Evolutionary conservation across 257 asterid genomes (phyloP).

Genomic region (Petrea volubilis): DNA sequence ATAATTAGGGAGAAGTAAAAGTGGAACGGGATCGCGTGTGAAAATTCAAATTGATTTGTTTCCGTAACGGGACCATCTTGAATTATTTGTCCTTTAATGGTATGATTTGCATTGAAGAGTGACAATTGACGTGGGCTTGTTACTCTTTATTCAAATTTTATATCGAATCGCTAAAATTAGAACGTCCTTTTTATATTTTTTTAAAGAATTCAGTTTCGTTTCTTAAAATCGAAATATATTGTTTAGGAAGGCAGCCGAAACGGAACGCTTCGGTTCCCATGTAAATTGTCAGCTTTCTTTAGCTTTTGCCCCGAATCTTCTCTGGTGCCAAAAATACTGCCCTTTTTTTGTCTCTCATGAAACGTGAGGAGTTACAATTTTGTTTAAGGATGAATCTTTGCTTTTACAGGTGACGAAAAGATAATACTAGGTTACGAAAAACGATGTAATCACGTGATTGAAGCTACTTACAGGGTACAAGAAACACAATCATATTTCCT

Average conservation of each 20-base stretch:
- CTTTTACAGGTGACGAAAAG: no score
- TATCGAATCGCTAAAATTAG: no score
- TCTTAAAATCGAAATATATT: neutral
- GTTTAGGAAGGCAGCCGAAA: constrained; percentile 17
- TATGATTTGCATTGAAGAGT: neutral
- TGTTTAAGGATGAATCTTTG: no score
- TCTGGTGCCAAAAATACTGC: neutral
- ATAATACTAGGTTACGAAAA: no score
- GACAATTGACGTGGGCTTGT: neutral
- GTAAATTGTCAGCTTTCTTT: neutral
- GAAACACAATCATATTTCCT: neutral
- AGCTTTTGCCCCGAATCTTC: neutral
- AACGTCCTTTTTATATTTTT: no score
- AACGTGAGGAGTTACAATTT: neutral
- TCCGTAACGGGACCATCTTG: neutral
- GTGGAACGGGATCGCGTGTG: constrained; percentile 25
- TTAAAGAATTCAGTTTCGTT: no score
- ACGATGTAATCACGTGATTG: no score
- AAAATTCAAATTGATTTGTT: constrained; percentile 2
- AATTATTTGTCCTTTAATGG: neutral
- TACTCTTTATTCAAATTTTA: no score
- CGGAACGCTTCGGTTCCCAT: constrained; percentile 27
- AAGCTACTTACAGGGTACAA: no score
- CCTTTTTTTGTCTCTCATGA: neutral
- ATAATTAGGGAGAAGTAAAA: neutral